phyloP scores from a whole-genome alignment of 768 basidiomycete genomes.

The Clathrus columnatus region DNA sequence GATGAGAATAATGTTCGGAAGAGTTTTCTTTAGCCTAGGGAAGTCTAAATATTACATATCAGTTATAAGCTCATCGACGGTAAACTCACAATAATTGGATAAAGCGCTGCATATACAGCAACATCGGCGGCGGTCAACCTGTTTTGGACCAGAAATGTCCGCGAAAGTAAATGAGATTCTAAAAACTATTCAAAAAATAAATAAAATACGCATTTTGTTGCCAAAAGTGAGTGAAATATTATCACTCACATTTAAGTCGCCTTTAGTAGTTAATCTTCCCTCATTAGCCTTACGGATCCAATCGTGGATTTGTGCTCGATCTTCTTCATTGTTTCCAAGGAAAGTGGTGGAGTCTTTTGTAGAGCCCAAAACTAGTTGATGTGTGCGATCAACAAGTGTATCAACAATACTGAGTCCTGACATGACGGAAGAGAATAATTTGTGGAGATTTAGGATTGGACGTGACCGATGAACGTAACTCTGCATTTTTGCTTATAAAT shows the following conservation, averaged over 20 bases:
- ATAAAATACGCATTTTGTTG: not conserved
- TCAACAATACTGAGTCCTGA: conserved; percentile 42
- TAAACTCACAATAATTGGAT: conserved; percentile 73
- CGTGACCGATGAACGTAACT: not conserved
- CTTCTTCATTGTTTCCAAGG: conserved; percentile 48
- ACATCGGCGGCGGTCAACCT: conserved; percentile 85
- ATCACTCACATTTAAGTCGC: conserved; percentile 42
- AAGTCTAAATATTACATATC: not conserved
- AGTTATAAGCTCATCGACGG: not conserved
- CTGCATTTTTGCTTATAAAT: too few species aligned
- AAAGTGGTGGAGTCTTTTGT: conserved; percentile 33
- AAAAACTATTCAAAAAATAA: conserved; percentile 49
- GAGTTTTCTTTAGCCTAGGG: conserved; percentile 60
- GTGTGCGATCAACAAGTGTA: conserved; percentile 39
- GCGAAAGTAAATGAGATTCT: conserved; percentile 58
- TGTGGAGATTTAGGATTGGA: not conserved
- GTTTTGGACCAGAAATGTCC: conserved; percentile 81
- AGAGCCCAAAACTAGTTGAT: conserved; percentile 44
- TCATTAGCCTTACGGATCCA: conserved; percentile 64
- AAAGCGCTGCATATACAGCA: conserved; percentile 82
- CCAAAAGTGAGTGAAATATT: conserved; percentile 6
- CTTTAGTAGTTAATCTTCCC: conserved; percentile 35
- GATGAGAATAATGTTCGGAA: conserved; percentile 67
- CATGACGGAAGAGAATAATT: conserved; percentile 31
- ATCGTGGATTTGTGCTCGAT: conserved; percentile 50